Base-by-base conservation (phyloP, 371 early-diverging fungal genomes). In the Rhizopus arrhizus region DNA sequence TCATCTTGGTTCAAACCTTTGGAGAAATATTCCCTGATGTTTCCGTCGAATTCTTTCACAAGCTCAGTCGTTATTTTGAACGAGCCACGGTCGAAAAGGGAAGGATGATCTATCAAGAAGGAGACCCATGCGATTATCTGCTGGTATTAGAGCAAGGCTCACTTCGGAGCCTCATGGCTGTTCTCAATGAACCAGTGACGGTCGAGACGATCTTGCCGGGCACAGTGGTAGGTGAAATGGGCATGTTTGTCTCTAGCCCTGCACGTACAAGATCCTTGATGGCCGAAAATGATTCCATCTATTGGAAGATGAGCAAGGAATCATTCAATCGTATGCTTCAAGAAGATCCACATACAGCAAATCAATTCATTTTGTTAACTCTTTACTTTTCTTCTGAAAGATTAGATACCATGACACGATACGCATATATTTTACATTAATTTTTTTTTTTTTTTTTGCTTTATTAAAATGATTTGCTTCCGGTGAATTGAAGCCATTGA, bases 81-180 rank as follows among this genome's bases (percentile, higher is more conserved):
- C 76, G 85, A 56, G 61, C 71, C 29, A 78, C 80, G 8, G 70
- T 84, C 11, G 61, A 64, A 31, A 64, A 78, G 5, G 87, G 84
- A 8, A 69, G 81, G 29, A 66, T 70, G 3, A 69, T 94, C 33
- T 95, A 93, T 88, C 68, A 64, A 4, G 77, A 84, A 48, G 92
- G 87, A n/a, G 82, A 81, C 9, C 70, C 71, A 0, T 80, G 88
- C 3, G 82, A 80, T 11, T 88, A 85, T 35, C 62, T 94, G 36
- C 87, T 91, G 43, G 60, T 95, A 3, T 83, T 95, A 0, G 94
- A 95, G 64, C 75, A 85, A 15, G 95, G 95, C 0, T 81, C 88
- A 28, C 77, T 95, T 5, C 83, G 85, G 9, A 84, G 85, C 22
- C 60, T 75, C 5, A 84, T 86, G 65, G 69, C 75, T 41, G 69